Evolutionary conservation across 371 early-diverging fungal genomes (phyloP).

Genomic region (Entomophthora muscae): DNA sequence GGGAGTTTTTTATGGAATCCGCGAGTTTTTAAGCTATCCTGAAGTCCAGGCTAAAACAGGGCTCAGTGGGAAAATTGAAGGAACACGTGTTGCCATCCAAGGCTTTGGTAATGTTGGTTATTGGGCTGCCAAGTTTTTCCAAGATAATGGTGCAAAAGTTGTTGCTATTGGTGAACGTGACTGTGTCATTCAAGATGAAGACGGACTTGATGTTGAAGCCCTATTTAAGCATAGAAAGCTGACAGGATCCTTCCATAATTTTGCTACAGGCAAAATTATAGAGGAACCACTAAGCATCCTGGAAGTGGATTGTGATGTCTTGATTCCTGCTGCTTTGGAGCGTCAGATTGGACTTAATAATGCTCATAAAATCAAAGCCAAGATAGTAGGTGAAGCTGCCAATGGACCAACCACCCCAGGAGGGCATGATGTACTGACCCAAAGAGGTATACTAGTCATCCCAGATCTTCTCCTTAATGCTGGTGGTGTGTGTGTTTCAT

Average conservation of each 20-base stretch:
- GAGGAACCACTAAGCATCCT: slow-evolving; percentile 41
- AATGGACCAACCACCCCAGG: slow-evolving; percentile 75
- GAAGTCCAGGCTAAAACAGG: slow-evolving; percentile 62
- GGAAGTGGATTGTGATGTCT: slow-evolving; percentile 67
- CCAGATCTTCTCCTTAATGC: slow-evolving; percentile 74
- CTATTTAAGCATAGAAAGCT: slow-evolving; percentile 43
- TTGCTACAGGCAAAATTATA: slow-evolving; percentile 35
- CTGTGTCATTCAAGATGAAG: slow-evolving; percentile 39
- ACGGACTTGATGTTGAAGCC: slow-evolving; percentile 52
- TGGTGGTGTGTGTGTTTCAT: slow-evolving; percentile 66
- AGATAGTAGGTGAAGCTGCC: slow-evolving; percentile 75
- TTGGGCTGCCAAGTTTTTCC: slow-evolving; percentile 78
- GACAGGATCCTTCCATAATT: slow-evolving; percentile 50
- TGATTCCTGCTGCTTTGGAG: slow-evolving; percentile 76
- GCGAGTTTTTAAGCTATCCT: slow-evolving; percentile 63
- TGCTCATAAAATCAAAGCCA: slow-evolving; percentile 59
- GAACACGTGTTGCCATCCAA: slow-evolving; percentile 51
- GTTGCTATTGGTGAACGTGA: slow-evolving; percentile 65
- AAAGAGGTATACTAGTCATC: slow-evolving; percentile 45
- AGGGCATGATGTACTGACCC: slow-evolving; percentile 49
- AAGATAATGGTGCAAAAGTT: slow-evolving; percentile 61
- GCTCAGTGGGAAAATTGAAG: slow-evolving; percentile 45
- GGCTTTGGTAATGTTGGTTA: slow-evolving; percentile 87
- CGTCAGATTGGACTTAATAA: slow-evolving; percentile 69
- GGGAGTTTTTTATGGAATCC: slow-evolving; percentile 71